Evolutionary conservation across 345 rosid species (phyloP), one percentile per base, ranked within the genome.

Genomic region (Moricandia arvensis): DNA sequence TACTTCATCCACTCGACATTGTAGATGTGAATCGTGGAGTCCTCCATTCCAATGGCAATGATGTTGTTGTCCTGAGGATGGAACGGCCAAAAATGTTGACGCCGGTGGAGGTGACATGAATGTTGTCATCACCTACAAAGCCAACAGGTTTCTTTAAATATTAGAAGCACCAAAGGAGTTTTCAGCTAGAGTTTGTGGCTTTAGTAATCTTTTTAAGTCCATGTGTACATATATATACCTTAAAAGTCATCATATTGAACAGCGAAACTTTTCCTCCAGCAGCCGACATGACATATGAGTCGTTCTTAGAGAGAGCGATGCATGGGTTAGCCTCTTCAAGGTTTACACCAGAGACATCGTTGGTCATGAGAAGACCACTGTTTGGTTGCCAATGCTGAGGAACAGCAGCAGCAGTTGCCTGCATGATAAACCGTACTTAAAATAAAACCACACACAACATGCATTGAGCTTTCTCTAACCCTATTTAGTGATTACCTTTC

Each of bases 331-430:
- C 88, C 82, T 88, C 96, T 80, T 90, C 96, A 51, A 84, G 88
- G 79, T 87, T 88, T 74, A 87, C 92, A 82, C 91, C 91, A 47
- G 90, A 31, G 66, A 88, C 84, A 77, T 91, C 96, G 73, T 93
- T 93, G 61, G 70, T 75, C 97, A 93, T 93, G 79, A 88, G 82
- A 88, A 88, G 93, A 83, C 98, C 97, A 81, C 88, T 93, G 85
- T 77, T 86, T 66, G 98, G 98, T 82, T 89, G 90, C 97, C 98
- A 93, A 68, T 80, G 93, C 79, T 89, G 97, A 18, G 98, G 98
- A 77, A 80, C 84, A 8, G 81, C 84, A 78, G 68, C 82, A 51
- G 90, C 79, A 9, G 88, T 93, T 85, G 98, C 98, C 97, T 93
- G 71, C 62, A 71, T n/a, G 45, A 24, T 18, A 55, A 70, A 69